A percentile compares a stretch with the other conserved stretches of the same genome.
These are phyloP conservation scores for Claviceps humidiphila DNA, from an alignment of 2,329 filamentous ascomycete genomes.

Conservation along the genomic window DNA sequence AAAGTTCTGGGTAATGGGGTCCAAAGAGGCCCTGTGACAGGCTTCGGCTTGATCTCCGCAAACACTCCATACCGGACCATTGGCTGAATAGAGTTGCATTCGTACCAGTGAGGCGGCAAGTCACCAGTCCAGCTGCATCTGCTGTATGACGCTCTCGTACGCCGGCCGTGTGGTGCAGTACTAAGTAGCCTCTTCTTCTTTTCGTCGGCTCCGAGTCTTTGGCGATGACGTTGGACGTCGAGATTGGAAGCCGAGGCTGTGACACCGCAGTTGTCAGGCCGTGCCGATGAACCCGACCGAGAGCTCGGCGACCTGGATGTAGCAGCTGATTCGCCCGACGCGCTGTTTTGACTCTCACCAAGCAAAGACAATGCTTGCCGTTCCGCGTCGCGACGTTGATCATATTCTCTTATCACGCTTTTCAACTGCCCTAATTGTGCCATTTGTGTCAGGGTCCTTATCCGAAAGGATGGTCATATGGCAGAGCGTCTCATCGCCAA, in stretches of 20 bases:
- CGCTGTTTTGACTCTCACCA: background rate
- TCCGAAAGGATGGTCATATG: constrained; percentile 1
- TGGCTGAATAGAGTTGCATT: constrained; percentile 10
- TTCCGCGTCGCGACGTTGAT: background rate
- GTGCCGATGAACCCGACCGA: background rate
- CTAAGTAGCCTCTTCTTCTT: background rate
- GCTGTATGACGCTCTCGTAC: constrained; percentile 5
- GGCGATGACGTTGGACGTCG: background rate
- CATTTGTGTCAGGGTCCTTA: background rate
- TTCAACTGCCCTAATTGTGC: background rate
- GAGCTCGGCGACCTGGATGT: background rate
- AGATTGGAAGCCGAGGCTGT: background rate
- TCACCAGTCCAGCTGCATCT: constrained; percentile 3
- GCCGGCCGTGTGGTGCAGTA: background rate
- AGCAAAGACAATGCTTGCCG: background rate
- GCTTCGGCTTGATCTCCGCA: background rate
- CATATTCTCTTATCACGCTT: background rate
- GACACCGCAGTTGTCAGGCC: background rate
- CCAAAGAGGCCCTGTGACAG: background rate
- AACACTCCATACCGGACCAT: constrained; percentile 4
- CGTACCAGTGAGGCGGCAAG: constrained; percentile 9
- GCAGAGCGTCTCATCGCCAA: background rate
- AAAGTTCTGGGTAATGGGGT: background rate
- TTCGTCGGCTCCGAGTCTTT: background rate
- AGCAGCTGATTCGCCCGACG: background rate